Evolutionary conservation across 2,329 filamentous ascomycete species (phyloP), one percentile per base, ranked within the genome.

Genomic region (Bimuria novae-zelandiae): DNA sequence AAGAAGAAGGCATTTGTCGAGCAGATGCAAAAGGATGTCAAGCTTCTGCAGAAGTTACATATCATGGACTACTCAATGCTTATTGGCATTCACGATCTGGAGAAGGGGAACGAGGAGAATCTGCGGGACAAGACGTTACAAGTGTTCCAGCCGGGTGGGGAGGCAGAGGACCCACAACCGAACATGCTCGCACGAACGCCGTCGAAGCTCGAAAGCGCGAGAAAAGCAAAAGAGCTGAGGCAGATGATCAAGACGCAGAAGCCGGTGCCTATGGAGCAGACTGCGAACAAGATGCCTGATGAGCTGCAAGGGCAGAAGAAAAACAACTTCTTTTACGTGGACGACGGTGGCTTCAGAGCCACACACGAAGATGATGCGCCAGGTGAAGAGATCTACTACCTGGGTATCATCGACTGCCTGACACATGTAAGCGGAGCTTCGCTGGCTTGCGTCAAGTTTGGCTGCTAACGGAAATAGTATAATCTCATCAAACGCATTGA

Each of bases 1-100:
- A 97, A 97, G 79, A 95, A 93, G 76, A 82, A 87, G 42, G 78
- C 92, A 17, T 99, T 99, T 71, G 81, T 97, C 41, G 86, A 92
- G 65, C 94, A 99, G 75, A 85, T 99, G 68, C 84, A 92, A 62
- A 84, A 84, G 55, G 94, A 99, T 72, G 94, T 99, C 7, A 84
- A 85, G 47, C 80, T 99, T 27, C 78, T 99, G 54, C 92, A 97
- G 75, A 86, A 83, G 64, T 80, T 97, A 37, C 89, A 96, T 65
- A 97, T 99, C 66, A 99, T 99, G 94, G 94, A 99, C 74, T 99
- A 99, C 75, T 97, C 93, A 8, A 84, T 99, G 56, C 82, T 99
- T 32, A 86, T 99, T 49, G 94, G 94, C 44, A 94, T 97, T 45
- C 94, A 99, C 70, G 94, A 99, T 70, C 75, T 95, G 17, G 85